phyloP scores from a whole-genome alignment of 345 rosid species.

The Pistacia vera region DNA sequence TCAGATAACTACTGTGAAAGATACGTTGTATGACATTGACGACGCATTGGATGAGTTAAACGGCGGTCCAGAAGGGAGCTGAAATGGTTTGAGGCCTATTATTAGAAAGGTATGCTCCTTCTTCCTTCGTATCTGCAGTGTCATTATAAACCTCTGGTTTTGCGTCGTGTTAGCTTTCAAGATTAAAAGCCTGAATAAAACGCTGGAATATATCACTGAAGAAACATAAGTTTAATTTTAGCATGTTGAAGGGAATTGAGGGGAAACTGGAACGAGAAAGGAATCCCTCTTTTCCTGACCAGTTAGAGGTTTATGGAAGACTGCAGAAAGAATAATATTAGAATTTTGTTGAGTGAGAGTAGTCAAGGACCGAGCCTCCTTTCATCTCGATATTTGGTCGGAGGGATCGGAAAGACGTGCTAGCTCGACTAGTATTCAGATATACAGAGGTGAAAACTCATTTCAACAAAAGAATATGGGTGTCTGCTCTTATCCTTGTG shows the following conservation, averaged over 20 bases:
- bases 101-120: slow-evolving; percentile 5
- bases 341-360: background rate
- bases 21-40: background rate
- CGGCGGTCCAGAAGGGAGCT: background rate
- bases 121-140: background rate
- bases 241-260: no score
- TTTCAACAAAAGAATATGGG: background rate
- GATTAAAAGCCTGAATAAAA: background rate
- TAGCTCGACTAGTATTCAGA: background rate
- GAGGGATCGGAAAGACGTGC: background rate
- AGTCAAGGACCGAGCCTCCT: background rate
- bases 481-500: background rate
- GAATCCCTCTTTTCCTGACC: background rate
- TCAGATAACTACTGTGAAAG: background rate
- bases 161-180: background rate
- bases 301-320: background rate
- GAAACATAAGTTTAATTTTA: background rate
- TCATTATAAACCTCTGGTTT: background rate
- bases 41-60: slow-evolving; percentile 13
- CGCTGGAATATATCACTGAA: background rate
- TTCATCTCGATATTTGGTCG: background rate
- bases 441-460: background rate
- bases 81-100: no score
- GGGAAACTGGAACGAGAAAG: no score
- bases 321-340: background rate